phyloP scores from a whole-genome alignment of 2,329 filamentous ascomycete species.

The Penicillium sp. region DNA sequence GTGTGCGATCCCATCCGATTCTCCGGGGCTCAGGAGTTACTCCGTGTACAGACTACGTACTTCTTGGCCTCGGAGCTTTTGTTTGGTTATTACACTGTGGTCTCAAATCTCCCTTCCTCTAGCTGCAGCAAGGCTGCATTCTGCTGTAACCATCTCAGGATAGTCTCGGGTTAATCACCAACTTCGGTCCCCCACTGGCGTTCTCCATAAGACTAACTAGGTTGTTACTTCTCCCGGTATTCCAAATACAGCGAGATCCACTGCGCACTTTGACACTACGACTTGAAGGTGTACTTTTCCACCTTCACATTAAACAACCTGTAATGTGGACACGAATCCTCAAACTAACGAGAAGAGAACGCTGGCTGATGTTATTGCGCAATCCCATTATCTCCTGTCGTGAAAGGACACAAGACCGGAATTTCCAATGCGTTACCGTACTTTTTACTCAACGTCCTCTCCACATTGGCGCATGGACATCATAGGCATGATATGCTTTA shows the following conservation, averaged over 20 bases:
- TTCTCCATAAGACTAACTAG: background rate
- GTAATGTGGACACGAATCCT: background rate
- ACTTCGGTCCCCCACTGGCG: slow-evolving; percentile 15
- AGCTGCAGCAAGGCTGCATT: slow-evolving; percentile 18
- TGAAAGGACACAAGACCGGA: background rate
- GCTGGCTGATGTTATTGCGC: background rate
- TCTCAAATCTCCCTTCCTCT: slow-evolving; percentile 9
- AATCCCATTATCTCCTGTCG: background rate
- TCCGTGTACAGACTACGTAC: slow-evolving; percentile 1
- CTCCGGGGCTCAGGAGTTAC: slow-evolving; percentile 13
- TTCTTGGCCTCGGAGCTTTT: background rate
- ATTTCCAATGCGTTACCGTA: background rate
- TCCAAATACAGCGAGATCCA: slow-evolving; percentile 1
- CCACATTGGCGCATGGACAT: too few species aligned
- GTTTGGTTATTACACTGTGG: slow-evolving; percentile 1
- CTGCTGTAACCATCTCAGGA: slow-evolving; percentile 15
- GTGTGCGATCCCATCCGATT: slow-evolving; percentile 14
- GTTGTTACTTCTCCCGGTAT: background rate
- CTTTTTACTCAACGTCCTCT: background rate
- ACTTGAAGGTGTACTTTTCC: background rate
- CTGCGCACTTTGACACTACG: background rate
- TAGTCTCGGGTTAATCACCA: slow-evolving; percentile 21
- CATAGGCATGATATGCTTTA: too few species aligned
- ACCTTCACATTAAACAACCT: background rate
- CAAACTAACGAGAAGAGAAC: background rate